phyloP scores from a whole-genome alignment of 1,284 basidiomycete species.

The Apiotrichum akiyoshidainum region DNA sequence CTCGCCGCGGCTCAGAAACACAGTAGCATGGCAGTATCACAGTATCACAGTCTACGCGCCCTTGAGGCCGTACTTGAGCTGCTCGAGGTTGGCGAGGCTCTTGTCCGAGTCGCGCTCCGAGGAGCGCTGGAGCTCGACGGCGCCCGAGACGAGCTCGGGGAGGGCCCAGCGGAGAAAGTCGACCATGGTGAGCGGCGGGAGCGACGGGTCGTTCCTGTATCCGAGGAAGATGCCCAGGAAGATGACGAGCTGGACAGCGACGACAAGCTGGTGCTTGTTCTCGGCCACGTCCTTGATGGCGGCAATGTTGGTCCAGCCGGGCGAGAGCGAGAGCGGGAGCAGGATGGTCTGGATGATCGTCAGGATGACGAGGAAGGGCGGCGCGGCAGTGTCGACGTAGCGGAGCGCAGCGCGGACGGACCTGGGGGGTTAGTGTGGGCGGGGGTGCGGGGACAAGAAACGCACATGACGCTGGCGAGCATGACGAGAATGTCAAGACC shows the following conservation, averaged over 20 bases:
- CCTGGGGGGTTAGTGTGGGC: not conserved
- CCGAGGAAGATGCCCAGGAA: constrained; percentile 18
- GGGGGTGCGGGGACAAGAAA: not conserved
- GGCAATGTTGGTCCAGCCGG: constrained; percentile 19
- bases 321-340: constrained; percentile 36
- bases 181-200: constrained; percentile 4
- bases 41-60: constrained; percentile 25
- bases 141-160: constrained; percentile 32
- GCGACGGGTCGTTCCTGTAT: constrained; percentile 1
- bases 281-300: constrained; percentile 4
- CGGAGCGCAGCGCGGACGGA: not conserved
- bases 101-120: constrained; percentile 29
- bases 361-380: constrained; percentile 17
- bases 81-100: constrained; percentile 29
- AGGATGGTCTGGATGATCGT: constrained; percentile 25
- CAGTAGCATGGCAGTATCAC: no score
- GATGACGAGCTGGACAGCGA: constrained; percentile 27
- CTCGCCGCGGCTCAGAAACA: no score
- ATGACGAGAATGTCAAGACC: constrained; percentile 36
- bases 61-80: constrained; percentile 36
- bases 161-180: constrained; percentile 34
- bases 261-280: constrained; percentile 18
- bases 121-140: constrained; percentile 34
- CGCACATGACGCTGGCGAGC: constrained; percentile 33
- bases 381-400: constrained; percentile 2